These are phyloP conservation scores for Coemansia sp. DNA, from an alignment of 192 early-diverging fungal genomes.

Conservation along the genomic window DNA sequence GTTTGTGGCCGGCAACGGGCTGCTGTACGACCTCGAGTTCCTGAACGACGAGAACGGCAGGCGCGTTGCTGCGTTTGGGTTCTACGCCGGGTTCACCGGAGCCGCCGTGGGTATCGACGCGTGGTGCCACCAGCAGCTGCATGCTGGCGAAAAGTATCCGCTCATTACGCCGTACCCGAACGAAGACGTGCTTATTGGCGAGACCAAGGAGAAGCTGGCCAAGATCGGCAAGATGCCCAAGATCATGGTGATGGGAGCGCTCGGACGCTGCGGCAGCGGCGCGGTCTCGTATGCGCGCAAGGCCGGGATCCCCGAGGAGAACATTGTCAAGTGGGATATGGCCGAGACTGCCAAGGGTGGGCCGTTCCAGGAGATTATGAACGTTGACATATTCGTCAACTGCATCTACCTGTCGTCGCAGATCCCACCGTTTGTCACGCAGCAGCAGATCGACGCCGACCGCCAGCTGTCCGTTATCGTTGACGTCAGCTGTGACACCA, in stretches of 20 bases:
- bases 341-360: conserved; percentile 90
- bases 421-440: conserved; percentile 94
- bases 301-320: conserved; percentile 78
- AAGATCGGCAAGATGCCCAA: conserved; percentile 68
- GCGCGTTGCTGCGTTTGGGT: conserved; percentile 96
- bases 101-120: conserved; percentile 88
- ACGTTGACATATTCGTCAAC: conserved; percentile 95
- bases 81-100: conserved; percentile 95
- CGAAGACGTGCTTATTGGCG: conserved; percentile 72
- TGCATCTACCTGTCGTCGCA: conserved; percentile 93
- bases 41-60: conserved; percentile 79
- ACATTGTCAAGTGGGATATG: conserved; percentile 95
- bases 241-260: conserved; percentile 98
- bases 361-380: conserved; percentile 88
- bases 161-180: conserved; percentile 80
- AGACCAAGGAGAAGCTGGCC: conserved; percentile 63
- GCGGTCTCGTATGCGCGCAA: conserved; percentile 80
- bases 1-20: conserved; percentile 83
- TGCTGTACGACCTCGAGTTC: conserved; percentile 94
- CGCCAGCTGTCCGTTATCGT: conserved; percentile 81
- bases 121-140: conserved; percentile 80
- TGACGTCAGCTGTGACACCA: conserved; percentile 96
- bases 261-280: conserved; percentile 92
- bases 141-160: conserved; percentile 63
- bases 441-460: conserved; percentile 68